Conservation (phyloP, 1,284 basidiomycete species). For the Ceratorhiza oryzae-sativae region DNA sequence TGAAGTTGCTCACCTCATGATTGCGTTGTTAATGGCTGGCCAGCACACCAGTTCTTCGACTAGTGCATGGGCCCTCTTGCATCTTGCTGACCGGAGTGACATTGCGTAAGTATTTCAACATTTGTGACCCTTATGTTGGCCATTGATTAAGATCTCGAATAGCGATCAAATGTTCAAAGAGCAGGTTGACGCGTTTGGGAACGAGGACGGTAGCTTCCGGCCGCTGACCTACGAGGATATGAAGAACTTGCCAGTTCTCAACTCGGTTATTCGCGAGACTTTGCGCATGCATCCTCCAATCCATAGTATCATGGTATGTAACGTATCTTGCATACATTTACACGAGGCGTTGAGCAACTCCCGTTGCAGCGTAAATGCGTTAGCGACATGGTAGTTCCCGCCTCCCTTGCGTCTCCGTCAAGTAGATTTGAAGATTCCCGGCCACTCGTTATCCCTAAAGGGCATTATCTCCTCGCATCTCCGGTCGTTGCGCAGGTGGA, state of each 20-base stretch:
- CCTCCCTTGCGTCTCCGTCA: conserved; percentile 60
- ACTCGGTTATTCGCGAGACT: conserved; percentile 91
- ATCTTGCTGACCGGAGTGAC: conserved; percentile 82
- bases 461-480: conserved; percentile 88
- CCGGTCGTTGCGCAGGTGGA: conserved; percentile 91
- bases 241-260: conserved; percentile 81
- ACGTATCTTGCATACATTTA: not conserved
- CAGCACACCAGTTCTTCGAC: conserved; percentile 97
- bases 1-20: conserved; percentile 97
- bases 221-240: conserved; percentile 88
- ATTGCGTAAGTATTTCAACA: not conserved
- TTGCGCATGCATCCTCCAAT: conserved; percentile 91
- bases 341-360: not conserved
- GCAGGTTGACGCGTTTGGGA: conserved; percentile 83
- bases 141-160: conserved; percentile 28
- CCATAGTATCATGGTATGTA: conserved; percentile 72
- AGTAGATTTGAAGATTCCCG: conserved; percentile 51
- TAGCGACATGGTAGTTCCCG: conserved; percentile 81
- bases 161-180: conserved; percentile 86
- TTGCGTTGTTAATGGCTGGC: conserved; percentile 94
- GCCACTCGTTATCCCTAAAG: conserved; percentile 87
- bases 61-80: conserved; percentile 90
- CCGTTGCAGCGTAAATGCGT: conserved; percentile 80
- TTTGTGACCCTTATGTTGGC: not conserved
- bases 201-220: conserved; percentile 78